phyloP scores from a whole-genome alignment of 805 yeast genomes.

The Debaryomyces tyrocola region DNA sequence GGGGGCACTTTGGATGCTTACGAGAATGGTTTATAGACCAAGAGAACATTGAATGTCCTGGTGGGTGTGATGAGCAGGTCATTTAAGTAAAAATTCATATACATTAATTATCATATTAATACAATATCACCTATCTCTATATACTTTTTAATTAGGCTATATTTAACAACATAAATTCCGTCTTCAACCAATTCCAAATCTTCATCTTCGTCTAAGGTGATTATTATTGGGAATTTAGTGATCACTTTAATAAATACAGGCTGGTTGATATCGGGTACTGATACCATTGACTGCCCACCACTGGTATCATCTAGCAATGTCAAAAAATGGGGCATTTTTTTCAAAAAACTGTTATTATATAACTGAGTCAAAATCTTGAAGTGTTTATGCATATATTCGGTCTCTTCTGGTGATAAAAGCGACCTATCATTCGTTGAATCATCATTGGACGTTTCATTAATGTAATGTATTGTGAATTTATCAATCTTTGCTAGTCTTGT shows the following conservation, averaged over 20 bases:
- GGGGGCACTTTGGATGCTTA: conserved; percentile 81
- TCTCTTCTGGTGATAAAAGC: conserved; percentile 58
- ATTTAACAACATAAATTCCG: conserved; percentile 77
- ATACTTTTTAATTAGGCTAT: conserved; percentile 42
- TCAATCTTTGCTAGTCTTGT: conserved; percentile 78
- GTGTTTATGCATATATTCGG: conserved; percentile 67
- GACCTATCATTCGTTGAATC: conserved; percentile 6
- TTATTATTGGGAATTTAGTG: conserved; percentile 23
- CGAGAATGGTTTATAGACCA: conserved; percentile 72
- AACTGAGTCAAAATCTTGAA: conserved; percentile 61
- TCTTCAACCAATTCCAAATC: conserved; percentile 54
- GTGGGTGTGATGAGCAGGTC: conserved; percentile 54
- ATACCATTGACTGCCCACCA: conserved; percentile 66
- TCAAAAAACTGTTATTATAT: conserved; percentile 66
- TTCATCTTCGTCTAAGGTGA: conserved; percentile 27
- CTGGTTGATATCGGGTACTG: conserved; percentile 68
- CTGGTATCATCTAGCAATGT: conserved; percentile 75
- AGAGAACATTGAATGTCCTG: conserved; percentile 73
- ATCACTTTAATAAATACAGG: conserved; percentile 73
- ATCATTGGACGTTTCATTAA: conserved; percentile 32
- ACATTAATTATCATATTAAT: conserved; percentile 25
- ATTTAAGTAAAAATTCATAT: conserved; percentile 2
- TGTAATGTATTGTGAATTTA: conserved; percentile 59
- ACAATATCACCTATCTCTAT: conserved; percentile 38
- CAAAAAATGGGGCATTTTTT: conserved; percentile 63